Base-by-base conservation (phyloP, 2,329 filamentous ascomycete genomes). In the Pseudopyrenochaeta lycopersici region DNA sequence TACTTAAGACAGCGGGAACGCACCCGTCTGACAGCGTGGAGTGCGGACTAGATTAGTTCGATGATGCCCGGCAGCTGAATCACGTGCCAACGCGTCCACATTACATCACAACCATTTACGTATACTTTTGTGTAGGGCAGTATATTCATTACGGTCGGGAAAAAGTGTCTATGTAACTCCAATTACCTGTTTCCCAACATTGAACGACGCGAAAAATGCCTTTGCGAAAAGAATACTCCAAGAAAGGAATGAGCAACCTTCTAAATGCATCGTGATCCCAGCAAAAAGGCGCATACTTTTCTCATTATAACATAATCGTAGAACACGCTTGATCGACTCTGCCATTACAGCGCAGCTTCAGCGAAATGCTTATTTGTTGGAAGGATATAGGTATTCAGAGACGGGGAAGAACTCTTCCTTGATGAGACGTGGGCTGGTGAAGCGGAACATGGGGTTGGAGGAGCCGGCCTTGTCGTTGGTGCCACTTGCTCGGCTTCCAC, bases 391-490 rank as follows among this genome's bases (percentile, higher is more conserved):
- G n/a, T 83, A 81, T 62, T 77, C 73, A 10, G 62, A 65, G 42
- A 74, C 73, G 3, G 74, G 73, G 42, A 81, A 70, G 60, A 84
- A 82, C 58, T 83, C 81, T 70, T 84, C 82, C 72, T 84, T 84
- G 60, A 84, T 77, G 32, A 80, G 70, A 55, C 82, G 73, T 68
- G 82, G 80, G 58, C 79, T 83, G 46, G 83, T 81, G 63, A 84
- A 84, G 46, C 82, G 70, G n/a, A 75, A 72, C 60, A 84, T 67
- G 55, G 84, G 65, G 52, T 79, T 82, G 31, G 79, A 74, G 45
- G 77, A 81, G 5, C 82, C 82, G 12, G 82, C 82, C 72, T 84
- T 84, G 67, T 84, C 82, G 56, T 84, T 84, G 17, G 82, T 84
- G 2, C 82, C 82, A 33, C 77, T 81, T 18, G 80, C 80, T 47